phyloP scores from a whole-genome alignment of 257 asterid species.

The Coffea canephora region DNA sequence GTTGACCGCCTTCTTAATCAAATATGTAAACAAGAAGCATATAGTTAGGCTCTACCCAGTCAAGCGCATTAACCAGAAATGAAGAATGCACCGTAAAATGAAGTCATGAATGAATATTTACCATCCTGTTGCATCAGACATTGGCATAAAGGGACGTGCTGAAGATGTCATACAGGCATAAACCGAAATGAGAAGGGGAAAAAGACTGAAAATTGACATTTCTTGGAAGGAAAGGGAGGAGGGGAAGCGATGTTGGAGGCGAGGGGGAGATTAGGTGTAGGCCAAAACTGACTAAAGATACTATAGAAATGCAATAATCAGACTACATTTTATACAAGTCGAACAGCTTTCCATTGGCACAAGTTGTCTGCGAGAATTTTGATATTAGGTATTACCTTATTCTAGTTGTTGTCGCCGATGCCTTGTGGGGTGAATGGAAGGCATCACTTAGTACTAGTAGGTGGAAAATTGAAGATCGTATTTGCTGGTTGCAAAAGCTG shows the following conservation, averaged over 20 bases:
- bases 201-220: slow-evolving; percentile 1
- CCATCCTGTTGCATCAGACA: slow-evolving; percentile 19
- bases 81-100: background rate
- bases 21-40: background rate
- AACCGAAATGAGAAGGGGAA: slow-evolving; percentile 10
- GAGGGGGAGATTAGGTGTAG: background rate
- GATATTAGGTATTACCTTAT: background rate
- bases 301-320: slow-evolving; percentile 8
- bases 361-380: background rate
- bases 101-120: background rate
- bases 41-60: background rate
- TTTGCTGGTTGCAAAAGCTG: slow-evolving; percentile 26
- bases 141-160: background rate
- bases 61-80: background rate
- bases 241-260: background rate
- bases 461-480: slow-evolving; percentile 19
- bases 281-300: background rate
- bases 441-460: slow-evolving; percentile 13
- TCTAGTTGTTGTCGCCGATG: background rate
- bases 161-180: background rate
- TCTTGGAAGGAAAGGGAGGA: no score
- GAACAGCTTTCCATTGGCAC: background rate
- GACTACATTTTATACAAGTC: background rate
- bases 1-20: slow-evolving; percentile 7
- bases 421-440: slow-evolving; percentile 6